phyloP scores from a whole-genome alignment of 495 filamentous ascomycete species.

The Penicillium canariense region DNA sequence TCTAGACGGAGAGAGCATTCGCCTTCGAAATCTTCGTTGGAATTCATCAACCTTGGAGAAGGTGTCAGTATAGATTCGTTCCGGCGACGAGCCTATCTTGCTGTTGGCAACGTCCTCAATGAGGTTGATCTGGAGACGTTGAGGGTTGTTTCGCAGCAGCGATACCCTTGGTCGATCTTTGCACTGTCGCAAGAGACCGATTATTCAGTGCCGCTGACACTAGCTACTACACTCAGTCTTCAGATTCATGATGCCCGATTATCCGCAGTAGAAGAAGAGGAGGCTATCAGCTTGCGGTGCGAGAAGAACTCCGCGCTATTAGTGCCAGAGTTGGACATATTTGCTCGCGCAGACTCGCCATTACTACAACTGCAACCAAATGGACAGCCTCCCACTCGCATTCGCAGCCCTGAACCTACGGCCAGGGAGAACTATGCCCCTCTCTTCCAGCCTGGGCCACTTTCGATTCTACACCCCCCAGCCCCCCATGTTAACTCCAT shows the following conservation, averaged over 20 bases:
- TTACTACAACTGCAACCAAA: constrained; percentile 40
- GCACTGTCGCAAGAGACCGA: constrained; percentile 75
- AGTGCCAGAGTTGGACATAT: constrained; percentile 33
- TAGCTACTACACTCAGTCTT: constrained; percentile 79
- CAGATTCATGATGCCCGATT: constrained; percentile 80
- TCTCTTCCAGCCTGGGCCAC: constrained; percentile 75
- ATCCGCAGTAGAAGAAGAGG: constrained; percentile 41
- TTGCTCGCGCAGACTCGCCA: constrained; percentile 38
- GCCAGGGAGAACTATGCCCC: constrained; percentile 58
- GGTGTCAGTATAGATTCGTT: constrained; percentile 77
- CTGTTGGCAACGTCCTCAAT: constrained; percentile 70
- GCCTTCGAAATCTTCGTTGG: constrained; percentile 43
- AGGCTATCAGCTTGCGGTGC: constrained; percentile 41
- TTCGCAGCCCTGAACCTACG: constrained; percentile 40
- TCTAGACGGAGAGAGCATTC: constrained; percentile 43
- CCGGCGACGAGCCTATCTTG: constrained; percentile 71
- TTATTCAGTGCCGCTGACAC: constrained; percentile 69
- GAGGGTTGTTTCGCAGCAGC: constrained; percentile 64
- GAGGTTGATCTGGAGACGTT: constrained; percentile 83
- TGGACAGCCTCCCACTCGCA: constrained; percentile 40
- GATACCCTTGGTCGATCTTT: constrained; percentile 80
- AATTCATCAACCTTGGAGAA: constrained; percentile 73
- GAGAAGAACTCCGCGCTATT: constrained; percentile 32
- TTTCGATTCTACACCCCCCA: constrained; percentile 76
- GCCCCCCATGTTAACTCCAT: constrained; percentile 49